Percentiles rank a stretch among this genome's conserved stretches.
phyloP scores from a whole-genome alignment of 2,329 filamentous ascomycete species.

The Leptographium lundbergii region DNA sequence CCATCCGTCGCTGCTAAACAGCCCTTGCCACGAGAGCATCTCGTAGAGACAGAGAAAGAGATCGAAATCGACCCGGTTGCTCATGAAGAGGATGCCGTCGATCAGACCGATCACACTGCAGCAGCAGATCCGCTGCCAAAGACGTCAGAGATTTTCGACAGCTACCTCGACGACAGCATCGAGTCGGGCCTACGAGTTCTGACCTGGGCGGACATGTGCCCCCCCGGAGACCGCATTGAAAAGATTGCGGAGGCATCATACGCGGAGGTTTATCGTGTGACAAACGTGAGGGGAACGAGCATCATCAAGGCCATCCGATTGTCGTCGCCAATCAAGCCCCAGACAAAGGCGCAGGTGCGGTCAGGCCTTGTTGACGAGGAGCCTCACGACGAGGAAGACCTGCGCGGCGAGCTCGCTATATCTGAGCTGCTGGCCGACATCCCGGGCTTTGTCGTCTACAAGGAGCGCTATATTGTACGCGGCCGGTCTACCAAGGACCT shows the following conservation, averaged over 20 bases:
- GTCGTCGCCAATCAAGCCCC: constrained; percentile 41
- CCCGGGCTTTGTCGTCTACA: constrained; percentile 53
- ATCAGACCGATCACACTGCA: not conserved
- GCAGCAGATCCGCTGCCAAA: not conserved
- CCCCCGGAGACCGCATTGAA: constrained; percentile 36
- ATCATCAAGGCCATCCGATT: constrained; percentile 54
- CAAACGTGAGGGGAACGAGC: constrained; percentile 44
- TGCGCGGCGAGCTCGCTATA: constrained; percentile 47
- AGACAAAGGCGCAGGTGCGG: constrained; percentile 42
- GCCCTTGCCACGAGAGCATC: not conserved
- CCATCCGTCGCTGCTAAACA: not conserved
- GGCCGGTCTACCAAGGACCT: constrained; percentile 41
- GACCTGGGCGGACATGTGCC: constrained; percentile 46
- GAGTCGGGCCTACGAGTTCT: constrained; percentile 26
- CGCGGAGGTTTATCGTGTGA: constrained; percentile 52
- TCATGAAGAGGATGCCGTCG: not conserved
- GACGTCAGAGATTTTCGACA: constrained; percentile 4
- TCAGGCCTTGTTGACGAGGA: constrained; percentile 46
- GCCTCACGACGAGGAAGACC: constrained; percentile 39
- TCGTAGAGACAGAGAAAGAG: not conserved
- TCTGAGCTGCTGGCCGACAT: constrained; percentile 52
- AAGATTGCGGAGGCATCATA: constrained; percentile 58
- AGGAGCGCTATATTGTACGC: constrained; percentile 47
- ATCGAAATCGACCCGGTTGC: not conserved
- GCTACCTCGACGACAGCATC: constrained; percentile 8